These are phyloP conservation scores for Serendipita sp. DNA, from an alignment of 768 basidiomycete genomes.

Conservation along the genomic window DNA sequence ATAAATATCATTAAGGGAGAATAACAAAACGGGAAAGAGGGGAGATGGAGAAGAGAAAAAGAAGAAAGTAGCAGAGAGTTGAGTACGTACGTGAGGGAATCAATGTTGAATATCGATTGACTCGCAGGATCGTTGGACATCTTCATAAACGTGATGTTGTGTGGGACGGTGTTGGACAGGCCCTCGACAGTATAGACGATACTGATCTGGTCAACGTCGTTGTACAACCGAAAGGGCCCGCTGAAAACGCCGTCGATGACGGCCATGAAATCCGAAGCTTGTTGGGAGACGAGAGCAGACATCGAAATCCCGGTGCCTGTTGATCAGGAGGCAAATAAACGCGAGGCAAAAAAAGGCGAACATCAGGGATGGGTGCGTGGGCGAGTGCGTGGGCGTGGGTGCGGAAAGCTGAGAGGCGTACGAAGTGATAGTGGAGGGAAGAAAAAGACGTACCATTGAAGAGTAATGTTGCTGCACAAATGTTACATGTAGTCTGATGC, in stretches of 20 bases:
- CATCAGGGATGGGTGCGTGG: too few species aligned
- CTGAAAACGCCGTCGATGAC: not conserved
- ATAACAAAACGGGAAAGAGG: too few species aligned
- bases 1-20: too few species aligned
- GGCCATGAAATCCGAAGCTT: not conserved
- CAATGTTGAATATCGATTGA: not conserved
- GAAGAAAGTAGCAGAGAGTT: too few species aligned
- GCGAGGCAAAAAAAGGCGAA: too few species aligned
- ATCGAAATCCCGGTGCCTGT: not conserved
- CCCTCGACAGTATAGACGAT: slow-evolving; percentile 1
- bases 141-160: slow-evolving; percentile 4
- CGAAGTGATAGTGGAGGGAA: not conserved
- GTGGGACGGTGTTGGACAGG: not conserved
- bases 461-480: not conserved
- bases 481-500: not conserved
- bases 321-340: too few species aligned
- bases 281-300: not conserved
- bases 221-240: not conserved
- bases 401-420: too few species aligned
- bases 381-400: too few species aligned
- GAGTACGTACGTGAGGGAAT: not conserved
- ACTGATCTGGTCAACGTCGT: not conserved
- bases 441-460: not conserved
- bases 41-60: too few species aligned
- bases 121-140: not conserved